phyloP scores from a whole-genome alignment of 441 rosid species.

The Jatropha multifida region DNA sequence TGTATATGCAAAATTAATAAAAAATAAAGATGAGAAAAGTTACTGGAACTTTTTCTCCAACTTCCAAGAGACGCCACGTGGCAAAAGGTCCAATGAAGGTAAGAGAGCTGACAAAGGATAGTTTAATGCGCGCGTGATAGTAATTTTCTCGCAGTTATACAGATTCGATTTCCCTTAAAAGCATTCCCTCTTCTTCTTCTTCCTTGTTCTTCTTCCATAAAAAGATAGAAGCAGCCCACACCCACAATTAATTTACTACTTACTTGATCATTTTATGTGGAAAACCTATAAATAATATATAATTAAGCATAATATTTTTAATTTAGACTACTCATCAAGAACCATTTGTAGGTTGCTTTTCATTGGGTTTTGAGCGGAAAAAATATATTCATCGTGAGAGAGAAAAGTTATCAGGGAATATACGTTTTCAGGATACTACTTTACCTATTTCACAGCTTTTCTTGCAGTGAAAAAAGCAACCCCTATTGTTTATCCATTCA shows the following conservation, averaged over 20 bases:
- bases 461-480: conserved; percentile 15
- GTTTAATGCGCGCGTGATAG: conserved; percentile 37
- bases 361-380: conserved; percentile 12
- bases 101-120: conserved; percentile 6
- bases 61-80: conserved; percentile 34
- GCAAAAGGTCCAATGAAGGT: background rate
- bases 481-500: background rate
- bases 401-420: conserved; percentile 45
- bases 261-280: background rate
- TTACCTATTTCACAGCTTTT: conserved; percentile 34
- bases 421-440: conserved; percentile 36
- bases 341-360: no score
- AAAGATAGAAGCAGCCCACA: conserved; percentile 29
- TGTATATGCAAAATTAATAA: background rate
- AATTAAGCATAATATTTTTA: no score
- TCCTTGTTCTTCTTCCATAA: conserved; percentile 17
- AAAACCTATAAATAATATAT: background rate
- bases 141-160: conserved; percentile 18
- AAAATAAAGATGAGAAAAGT: conserved; percentile 3
- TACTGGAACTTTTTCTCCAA: conserved; percentile 24
- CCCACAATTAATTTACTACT: background rate
- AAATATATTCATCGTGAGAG: conserved; percentile 37
- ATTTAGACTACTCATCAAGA: no score
- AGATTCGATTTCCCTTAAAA: conserved; percentile 44
- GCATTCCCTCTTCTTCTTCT: conserved; percentile 26